A percentile compares a stretch with the other conserved stretches of the same genome.
Conservation (phyloP, 345 rosid species). For the Pelargonium nanum region DNA sequence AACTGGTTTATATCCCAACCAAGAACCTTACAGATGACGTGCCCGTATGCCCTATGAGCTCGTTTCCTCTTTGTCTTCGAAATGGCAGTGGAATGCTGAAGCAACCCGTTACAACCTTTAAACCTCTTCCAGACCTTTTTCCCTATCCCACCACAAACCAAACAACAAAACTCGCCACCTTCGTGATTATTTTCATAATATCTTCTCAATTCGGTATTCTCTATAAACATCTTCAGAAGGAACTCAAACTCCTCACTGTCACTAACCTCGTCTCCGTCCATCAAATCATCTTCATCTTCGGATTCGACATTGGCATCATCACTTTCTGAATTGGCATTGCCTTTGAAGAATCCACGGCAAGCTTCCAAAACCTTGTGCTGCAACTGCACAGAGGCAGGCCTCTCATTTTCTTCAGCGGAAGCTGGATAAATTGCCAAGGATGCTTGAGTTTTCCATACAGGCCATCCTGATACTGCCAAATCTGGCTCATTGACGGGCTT, state of each 20-base stretch:
- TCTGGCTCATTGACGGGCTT: no score
- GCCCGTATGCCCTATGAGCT: constrained; percentile 60
- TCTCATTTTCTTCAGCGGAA: no score
- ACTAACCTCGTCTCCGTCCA: constrained; percentile 19
- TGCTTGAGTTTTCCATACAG: constrained; percentile 1
- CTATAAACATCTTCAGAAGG: constrained; percentile 33
- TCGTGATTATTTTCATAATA: constrained; percentile 40
- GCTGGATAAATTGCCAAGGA: no score
- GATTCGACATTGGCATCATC: no score
- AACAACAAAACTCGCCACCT: constrained; percentile 53
- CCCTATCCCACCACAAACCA: constrained; percentile 55
- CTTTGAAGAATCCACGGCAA: no score
- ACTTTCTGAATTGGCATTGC: no score
- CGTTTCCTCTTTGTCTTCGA: constrained; percentile 36
- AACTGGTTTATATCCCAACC: constrained; percentile 53
- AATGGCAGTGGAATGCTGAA: constrained; percentile 48
- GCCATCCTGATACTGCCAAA: neutral
- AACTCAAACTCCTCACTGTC: constrained; percentile 30
- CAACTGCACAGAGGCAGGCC: no score
- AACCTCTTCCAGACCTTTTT: constrained; percentile 36
- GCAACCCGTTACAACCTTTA: constrained; percentile 50
- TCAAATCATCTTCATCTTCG: neutral
- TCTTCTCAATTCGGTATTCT: constrained; percentile 40
- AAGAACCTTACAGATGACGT: constrained; percentile 56
- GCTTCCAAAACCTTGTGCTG: no score